Evolutionary conservation across 2,329 filamentous ascomycete genomes (phyloP).

Genomic region (Hypoxylon sp.): DNA sequence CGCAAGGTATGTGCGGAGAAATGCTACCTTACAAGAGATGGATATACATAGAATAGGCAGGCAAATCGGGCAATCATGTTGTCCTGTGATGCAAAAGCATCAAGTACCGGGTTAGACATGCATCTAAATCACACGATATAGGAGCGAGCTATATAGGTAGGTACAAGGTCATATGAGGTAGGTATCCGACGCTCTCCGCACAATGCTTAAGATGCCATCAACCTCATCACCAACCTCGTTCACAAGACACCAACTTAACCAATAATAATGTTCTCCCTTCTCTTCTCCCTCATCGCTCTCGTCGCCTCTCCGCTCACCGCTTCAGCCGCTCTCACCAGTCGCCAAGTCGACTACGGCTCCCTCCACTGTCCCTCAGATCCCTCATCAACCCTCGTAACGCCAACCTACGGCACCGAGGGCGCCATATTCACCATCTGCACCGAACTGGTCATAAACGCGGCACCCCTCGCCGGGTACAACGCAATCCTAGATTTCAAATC

Average conservation of each 20-base stretch:
- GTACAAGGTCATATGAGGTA: not conserved
- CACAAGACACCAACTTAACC: not conserved
- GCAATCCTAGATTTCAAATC: slow-evolving; percentile 47
- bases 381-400: slow-evolving; percentile 32
- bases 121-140: slow-evolving; percentile 17
- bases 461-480: slow-evolving; percentile 34
- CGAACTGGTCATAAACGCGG: slow-evolving; percentile 43
- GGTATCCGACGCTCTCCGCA: not conserved
- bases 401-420: slow-evolving; percentile 42
- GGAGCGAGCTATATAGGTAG: not conserved
- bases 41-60: slow-evolving; percentile 3
- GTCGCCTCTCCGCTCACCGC: not conserved
- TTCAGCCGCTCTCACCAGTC: slow-evolving; percentile 6
- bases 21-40: slow-evolving; percentile 11
- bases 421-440: slow-evolving; percentile 48
- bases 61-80: not conserved
- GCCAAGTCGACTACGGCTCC: slow-evolving; percentile 32
- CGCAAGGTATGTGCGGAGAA: slow-evolving; percentile 11
- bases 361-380: slow-evolving; percentile 34
- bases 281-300: slow-evolving; percentile 4
- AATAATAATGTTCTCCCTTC: not conserved
- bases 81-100: slow-evolving; percentile 7
- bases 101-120: not conserved
- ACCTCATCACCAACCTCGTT: not conserved
- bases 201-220: not conserved